Evolutionary conservation across 2,329 filamentous ascomycete genomes (phyloP).

Genomic region (Aspergillus udagawae): DNA sequence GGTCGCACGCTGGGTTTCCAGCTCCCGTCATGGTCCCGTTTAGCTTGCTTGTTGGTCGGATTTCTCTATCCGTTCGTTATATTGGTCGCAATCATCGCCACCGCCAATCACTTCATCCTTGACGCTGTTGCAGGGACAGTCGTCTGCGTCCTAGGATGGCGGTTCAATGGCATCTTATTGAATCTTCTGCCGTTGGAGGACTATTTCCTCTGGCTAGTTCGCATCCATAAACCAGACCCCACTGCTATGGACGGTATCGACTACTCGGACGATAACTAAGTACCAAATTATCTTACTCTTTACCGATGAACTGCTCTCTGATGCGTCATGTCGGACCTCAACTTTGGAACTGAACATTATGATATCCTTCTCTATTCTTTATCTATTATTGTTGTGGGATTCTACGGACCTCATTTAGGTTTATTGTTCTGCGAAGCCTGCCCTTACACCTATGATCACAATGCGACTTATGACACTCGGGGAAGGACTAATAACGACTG

Average conservation of each 20-base stretch:
- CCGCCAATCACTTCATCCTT: conserved; percentile 68
- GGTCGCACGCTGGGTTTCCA: conserved; percentile 34
- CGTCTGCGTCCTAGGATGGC: conserved; percentile 64
- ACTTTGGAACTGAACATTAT: not conserved
- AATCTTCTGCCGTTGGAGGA: conserved; percentile 65
- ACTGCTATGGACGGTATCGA: conserved; percentile 12
- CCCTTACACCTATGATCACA: not conserved
- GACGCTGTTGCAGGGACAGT: conserved; percentile 66
- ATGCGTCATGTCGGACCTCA: not conserved
- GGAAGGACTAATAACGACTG: not conserved
- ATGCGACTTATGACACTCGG: not conserved
- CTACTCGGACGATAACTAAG: conserved; percentile 17
- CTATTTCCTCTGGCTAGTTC: conserved; percentile 60
- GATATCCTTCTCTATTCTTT: not conserved
- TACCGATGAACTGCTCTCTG: conserved; percentile 7
- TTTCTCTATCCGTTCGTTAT: conserved; percentile 63
- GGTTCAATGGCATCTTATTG: conserved; percentile 50
- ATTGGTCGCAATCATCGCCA: conserved; percentile 64
- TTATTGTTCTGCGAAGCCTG: not conserved
- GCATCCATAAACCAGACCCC: conserved; percentile 61
- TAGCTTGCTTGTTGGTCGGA: conserved; percentile 49
- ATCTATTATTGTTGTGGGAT: not conserved
- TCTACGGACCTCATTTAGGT: not conserved
- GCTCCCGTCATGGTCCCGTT: conserved; percentile 49
- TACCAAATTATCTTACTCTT: conserved; percentile 8